Evolutionary conservation across 805 yeast genomes (phyloP), one percentile per base, ranked within the genome.

Genomic region (Candida namnaoensis): DNA sequence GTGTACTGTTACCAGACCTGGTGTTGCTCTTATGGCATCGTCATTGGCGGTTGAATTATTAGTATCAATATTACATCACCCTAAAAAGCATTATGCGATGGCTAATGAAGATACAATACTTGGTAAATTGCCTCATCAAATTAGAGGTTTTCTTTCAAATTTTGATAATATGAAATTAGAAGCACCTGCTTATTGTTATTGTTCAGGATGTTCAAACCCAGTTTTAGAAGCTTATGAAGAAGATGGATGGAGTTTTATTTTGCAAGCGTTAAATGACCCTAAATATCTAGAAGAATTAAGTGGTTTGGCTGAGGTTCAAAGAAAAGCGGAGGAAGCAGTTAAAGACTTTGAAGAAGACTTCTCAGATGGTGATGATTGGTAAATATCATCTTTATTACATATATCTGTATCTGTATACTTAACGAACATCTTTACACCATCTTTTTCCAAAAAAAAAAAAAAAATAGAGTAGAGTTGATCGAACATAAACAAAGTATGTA

Each of bases 1-100:
- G 97, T 93, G 99, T 56, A 93, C 99, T 0, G 99, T 93, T 1
- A 93, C 99, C 0, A 69, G 99, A 35, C 98, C 99, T 0, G 99
- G 99, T 1, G 90, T 84, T 1, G 96, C 99, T 0, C 65, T 84
- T 52, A 65, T 88, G 62, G 97, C 98, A 0, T 76, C 95, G 0
- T 78, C 96, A 0, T 64, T 81, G 33, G 95, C 95, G 0, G 95
- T 86, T 1, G 99, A 93, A 57, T 62, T 93, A 6, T 55, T 88
- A 46, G 84, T 85, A 0, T 76, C 93, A 1, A 46, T 86, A 0
- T 52, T 87, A 34, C 97, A 91, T 57, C 82, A 81, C 49, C 78
- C 78, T 0, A 57, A 62, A 6, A 66, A 67, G 19, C 74, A 73
- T 24, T 51, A 54, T 25, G 72, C 56, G 0, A 38, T 38, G 7